These are phyloP conservation scores for Calvatia gigantea DNA, from an alignment of 768 basidiomycete species.

Conservation along the genomic window DNA sequence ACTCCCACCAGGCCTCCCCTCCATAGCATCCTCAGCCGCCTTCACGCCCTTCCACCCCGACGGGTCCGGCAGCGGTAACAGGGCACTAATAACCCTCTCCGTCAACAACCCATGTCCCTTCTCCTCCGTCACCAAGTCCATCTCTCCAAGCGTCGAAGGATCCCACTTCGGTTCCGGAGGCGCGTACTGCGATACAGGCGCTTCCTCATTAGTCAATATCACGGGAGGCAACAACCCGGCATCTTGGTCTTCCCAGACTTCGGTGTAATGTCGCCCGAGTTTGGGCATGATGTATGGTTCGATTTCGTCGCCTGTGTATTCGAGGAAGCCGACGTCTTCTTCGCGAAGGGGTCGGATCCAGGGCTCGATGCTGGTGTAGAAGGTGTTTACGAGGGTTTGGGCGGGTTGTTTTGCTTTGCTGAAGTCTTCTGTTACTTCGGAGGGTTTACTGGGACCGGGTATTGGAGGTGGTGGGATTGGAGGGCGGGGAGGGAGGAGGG, in stretches of 20 bases:
- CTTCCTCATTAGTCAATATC: slow-evolving; percentile 27
- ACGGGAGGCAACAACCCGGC: slow-evolving; percentile 34
- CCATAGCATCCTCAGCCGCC: slow-evolving; percentile 82
- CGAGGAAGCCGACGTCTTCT: slow-evolving; percentile 93
- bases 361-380: slow-evolving; percentile 86
- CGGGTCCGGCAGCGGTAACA: slow-evolving; percentile 67
- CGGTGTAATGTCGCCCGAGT: slow-evolving; percentile 82
- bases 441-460: slow-evolving; percentile 81
- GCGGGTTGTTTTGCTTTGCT: slow-evolving; percentile 75
- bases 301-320: slow-evolving; percentile 86
- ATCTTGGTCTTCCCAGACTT: slow-evolving; percentile 95
- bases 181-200: slow-evolving; percentile 34
- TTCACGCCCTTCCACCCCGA: slow-evolving; percentile 74
- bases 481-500: slow-evolving; percentile 59
- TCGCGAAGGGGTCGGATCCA: slow-evolving; percentile 89
- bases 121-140: slow-evolving; percentile 66
- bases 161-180: slow-evolving; percentile 75
- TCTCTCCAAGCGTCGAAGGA: slow-evolving; percentile 74
- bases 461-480: slow-evolving; percentile 59
- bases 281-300: slow-evolving; percentile 86
- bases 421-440: slow-evolving; percentile 86
- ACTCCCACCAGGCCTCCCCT: slow-evolving; percentile 76
- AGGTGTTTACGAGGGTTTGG: slow-evolving; percentile 71
- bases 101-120: slow-evolving; percentile 85
- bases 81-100: slow-evolving; percentile 75